Base-by-base conservation (phyloP, 768 basidiomycete species). In the Multifurca ochricompacta region DNA sequence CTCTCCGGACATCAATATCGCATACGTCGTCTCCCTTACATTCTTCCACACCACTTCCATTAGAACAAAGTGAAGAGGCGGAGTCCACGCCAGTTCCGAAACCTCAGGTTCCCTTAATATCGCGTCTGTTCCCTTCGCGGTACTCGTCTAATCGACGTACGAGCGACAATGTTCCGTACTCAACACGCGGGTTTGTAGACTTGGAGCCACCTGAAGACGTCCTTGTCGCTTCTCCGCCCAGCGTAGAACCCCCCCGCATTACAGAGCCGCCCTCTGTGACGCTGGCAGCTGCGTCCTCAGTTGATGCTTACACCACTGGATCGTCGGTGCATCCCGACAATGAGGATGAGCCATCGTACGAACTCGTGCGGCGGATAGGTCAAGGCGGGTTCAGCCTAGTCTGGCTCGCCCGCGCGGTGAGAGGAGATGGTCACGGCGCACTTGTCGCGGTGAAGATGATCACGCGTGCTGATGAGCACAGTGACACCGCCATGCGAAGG, bases 341-440 rank as follows among this genome's bases (percentile, higher is more conserved):
- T 9, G 58, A 45, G 23, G 44, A 54, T 8, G 42, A 37, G 37
- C 56, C 28, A 6, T 49, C 73, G 16, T 70, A 83, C 16, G 71
- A 71, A 19, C 77, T 89, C 7, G 60, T 79, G 28, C 73, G 72
- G 2, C 68, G 73, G 3, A 73, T 91, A 2, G 87, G 87, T 19
- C 77, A 80, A 32, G 87, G 87, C 37, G 78, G 85, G 1, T 91
- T 91, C 67, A 83, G 81, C 43, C 75, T 75, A 44, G 87, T 91
- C 13, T 89, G 86, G 83, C 76, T 87, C 6, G 86, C 84, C 2
- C 73, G 76, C 41, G 78, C 79, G 60, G 67, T 18, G 4, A 49
- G 16, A 28, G 9, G 34, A 6, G 63, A 65, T 18, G 45, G 56
- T 13, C 44, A 54, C 4, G 65, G 63, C 1, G 48, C 54, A 2